Conservation (phyloP, 768 basidiomycete genomes). For the Pulveroboletus sp. region DNA sequence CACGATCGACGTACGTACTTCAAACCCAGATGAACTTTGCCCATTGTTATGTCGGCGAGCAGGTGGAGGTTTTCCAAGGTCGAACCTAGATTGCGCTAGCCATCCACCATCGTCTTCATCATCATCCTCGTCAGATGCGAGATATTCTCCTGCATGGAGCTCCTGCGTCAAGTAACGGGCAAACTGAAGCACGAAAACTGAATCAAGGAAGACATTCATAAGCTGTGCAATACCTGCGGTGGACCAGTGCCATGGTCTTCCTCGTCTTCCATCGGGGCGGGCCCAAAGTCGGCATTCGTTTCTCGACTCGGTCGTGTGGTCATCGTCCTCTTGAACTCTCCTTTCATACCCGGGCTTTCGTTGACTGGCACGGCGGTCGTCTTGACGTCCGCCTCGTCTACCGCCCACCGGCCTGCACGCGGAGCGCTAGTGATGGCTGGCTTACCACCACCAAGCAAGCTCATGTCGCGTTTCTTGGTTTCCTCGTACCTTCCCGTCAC, state of each 20-base stretch:
- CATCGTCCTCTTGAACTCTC: conserved; percentile 56
- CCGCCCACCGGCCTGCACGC: conserved; percentile 50
- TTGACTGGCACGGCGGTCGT: conserved; percentile 21
- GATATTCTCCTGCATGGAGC: conserved; percentile 58
- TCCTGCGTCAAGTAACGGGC: conserved; percentile 75
- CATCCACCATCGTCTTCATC: conserved; percentile 77
- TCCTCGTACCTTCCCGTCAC: conserved; percentile 82
- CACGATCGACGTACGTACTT: conserved; percentile 49
- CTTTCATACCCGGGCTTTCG: conserved; percentile 34
- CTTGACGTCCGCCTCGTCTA: conserved; percentile 58
- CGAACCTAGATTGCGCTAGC: conserved; percentile 75
- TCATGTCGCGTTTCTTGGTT: conserved; percentile 77
- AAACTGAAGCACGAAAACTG: conserved; percentile 64
- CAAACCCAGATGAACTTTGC: conserved; percentile 49
- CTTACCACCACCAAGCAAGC: conserved; percentile 82
- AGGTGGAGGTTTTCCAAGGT: conserved; percentile 47
- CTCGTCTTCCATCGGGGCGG: conserved; percentile 46
- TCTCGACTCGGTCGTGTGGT: conserved; percentile 42
- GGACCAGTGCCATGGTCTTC: conserved; percentile 42
- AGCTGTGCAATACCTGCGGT: conserved; percentile 47
- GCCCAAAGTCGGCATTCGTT: conserved; percentile 65
- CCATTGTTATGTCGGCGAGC: conserved; percentile 45
- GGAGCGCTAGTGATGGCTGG: conserved; percentile 47
- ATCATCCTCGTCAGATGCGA: conserved; percentile 49
- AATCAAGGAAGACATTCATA: no score